phyloP scores from a whole-genome alignment of 306 rosid species.

The Medicago truncatula region MtrunA17r5.0-ANR NC_053048.1:47295001-47295500 shows the following conservation, averaged over 20 bases:
- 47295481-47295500: too few relatives aligned
- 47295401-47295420: too few relatives aligned
- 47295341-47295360: too few relatives aligned
- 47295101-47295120: background rate
- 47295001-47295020: constrained; percentile 43
- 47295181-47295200: constrained; percentile 88
- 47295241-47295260: constrained; percentile 84
- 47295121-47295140: background rate
- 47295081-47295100: background rate
- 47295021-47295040: constrained; percentile 51
- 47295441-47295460: too few relatives aligned
- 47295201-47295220: constrained; percentile 98
- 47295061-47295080: constrained; percentile 38
- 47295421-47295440: too few relatives aligned
- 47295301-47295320: background rate
- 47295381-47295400: too few relatives aligned
- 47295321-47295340: too few relatives aligned
- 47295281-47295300: background rate
- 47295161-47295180: constrained; percentile 61
- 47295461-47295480: too few relatives aligned
- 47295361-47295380: too few relatives aligned
- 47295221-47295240: constrained; percentile 88
- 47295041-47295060: constrained; percentile 62
- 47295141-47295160: background rate
- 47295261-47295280: background rate